Conservation (phyloP, 352 stramenopile species). For the Phytophthora brassicae region DNA sequence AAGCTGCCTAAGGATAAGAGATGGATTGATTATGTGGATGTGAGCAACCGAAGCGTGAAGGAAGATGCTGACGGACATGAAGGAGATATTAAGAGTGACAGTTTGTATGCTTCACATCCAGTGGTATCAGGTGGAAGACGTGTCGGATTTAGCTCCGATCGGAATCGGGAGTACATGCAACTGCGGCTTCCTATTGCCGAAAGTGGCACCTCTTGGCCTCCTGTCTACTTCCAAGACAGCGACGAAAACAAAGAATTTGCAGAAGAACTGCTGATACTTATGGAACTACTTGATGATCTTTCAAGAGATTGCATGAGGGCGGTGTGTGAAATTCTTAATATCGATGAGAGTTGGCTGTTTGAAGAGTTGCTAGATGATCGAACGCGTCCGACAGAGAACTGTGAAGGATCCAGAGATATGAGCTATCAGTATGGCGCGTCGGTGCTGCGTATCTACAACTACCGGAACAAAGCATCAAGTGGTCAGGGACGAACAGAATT, state of each 20-base stretch:
- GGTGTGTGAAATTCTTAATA: slow-evolving; percentile 68
- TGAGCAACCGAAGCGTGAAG: slow-evolving; percentile 13
- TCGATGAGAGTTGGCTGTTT: slow-evolving; percentile 66
- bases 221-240: slow-evolving; percentile 59
- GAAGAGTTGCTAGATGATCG: slow-evolving; percentile 68
- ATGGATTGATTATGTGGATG: slow-evolving; percentile 77
- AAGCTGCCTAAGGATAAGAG: slow-evolving; percentile 47
- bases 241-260: slow-evolving; percentile 49
- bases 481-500: slow-evolving; percentile 13
- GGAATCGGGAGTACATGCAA: slow-evolving; percentile 81
- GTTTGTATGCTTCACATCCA: slow-evolving; percentile 33
- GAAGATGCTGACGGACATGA: not conserved
- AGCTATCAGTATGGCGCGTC: slow-evolving; percentile 78
- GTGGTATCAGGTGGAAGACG: slow-evolving; percentile 65
- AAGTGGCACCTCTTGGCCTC: slow-evolving; percentile 80
- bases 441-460: slow-evolving; percentile 85
- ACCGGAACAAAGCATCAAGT: slow-evolving; percentile 65
- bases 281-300: slow-evolving; percentile 67
- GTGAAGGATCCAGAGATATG: slow-evolving; percentile 38
- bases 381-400: slow-evolving; percentile 30
- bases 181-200: slow-evolving; percentile 58
- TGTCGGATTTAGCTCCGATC: slow-evolving; percentile 73
- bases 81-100: slow-evolving; percentile 12
- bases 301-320: slow-evolving; percentile 76
- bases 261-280: slow-evolving; percentile 51